These are phyloP conservation scores for Blastobotrys chiropterorum DNA, from an alignment of 805 yeast species.

Conservation along the genomic window DNA sequence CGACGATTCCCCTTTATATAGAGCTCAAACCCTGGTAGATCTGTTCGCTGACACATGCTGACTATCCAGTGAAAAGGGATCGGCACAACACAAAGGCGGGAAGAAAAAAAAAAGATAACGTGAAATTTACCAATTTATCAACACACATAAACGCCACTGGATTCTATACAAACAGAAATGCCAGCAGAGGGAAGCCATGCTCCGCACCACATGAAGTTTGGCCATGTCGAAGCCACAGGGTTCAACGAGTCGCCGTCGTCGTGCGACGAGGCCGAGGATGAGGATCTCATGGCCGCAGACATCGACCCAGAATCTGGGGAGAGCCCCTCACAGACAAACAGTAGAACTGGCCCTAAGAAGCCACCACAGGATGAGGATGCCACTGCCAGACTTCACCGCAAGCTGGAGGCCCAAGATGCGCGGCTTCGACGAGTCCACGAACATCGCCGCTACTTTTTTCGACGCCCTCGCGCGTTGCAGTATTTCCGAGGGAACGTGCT, in stretches of 20 bases:
- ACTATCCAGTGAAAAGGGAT: too few relatives aligned
- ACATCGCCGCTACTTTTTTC: not conserved
- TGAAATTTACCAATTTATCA: too few relatives aligned
- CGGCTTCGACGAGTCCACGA: not conserved
- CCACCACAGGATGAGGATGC: not conserved
- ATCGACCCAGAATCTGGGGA: not conserved
- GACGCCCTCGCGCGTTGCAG: conserved; percentile 50
- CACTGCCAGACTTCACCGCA: not conserved
- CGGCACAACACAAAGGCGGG: too few relatives aligned
- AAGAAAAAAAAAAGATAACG: too few relatives aligned
- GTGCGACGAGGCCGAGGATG: not conserved
- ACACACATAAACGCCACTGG: not conserved
- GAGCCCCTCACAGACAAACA: too few relatives aligned
- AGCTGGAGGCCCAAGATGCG: not conserved
- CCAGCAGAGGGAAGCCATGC: not conserved
- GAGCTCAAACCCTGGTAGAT: too few relatives aligned
- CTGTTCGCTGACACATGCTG: too few relatives aligned
- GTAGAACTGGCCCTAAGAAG: not conserved
- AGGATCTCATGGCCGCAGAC: not conserved
- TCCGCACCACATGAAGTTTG: not conserved
- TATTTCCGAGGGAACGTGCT: conserved; percentile 53
- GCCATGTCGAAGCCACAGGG: not conserved
- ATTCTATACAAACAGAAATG: not conserved
- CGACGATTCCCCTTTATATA: too few relatives aligned
- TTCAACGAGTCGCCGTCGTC: not conserved